A percentile compares a stretch with the other conserved stretches of the same genome.
Evolutionary conservation across 768 basidiomycete species (phyloP).

Genomic region (Mrakia blollopis): DNA sequence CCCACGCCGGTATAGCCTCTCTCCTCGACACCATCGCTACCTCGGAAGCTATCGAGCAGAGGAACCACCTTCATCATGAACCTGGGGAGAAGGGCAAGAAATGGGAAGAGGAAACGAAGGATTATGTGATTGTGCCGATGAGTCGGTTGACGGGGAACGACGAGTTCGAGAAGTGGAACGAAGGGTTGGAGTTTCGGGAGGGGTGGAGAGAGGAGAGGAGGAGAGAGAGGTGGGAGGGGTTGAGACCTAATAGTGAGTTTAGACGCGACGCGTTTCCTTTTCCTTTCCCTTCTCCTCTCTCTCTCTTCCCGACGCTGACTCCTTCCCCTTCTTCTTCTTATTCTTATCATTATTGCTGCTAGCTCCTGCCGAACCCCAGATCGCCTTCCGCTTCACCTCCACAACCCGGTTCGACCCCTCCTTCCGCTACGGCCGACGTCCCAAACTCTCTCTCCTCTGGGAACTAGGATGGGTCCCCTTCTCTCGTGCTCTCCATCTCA

Average conservation of each 20-base stretch:
- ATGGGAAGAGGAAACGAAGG: constrained; percentile 33
- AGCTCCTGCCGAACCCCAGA: constrained; percentile 39
- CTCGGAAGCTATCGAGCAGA: constrained; percentile 32
- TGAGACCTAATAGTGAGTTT: background rate
- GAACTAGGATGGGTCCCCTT: constrained; percentile 40
- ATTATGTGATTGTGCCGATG: constrained; percentile 40
- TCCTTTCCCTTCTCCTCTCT: constrained; percentile 16
- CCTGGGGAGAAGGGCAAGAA: background rate
- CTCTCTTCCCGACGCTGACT: constrained; percentile 14
- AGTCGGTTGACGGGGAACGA: constrained; percentile 38
- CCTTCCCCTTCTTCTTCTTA: background rate
- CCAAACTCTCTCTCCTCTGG: constrained; percentile 42
- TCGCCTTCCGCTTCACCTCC: constrained; percentile 42
- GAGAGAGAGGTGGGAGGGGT: background rate
- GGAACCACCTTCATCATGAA: no score
- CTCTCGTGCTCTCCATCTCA: constrained; percentile 37
- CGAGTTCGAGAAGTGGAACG: constrained; percentile 34
- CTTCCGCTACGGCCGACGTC: constrained; percentile 41
- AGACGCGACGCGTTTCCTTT: background rate
- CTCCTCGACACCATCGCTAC: constrained; percentile 32
- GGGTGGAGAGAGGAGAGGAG: background rate
- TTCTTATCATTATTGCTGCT: no score
- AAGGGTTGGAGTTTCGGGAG: background rate
- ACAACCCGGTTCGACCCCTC: constrained; percentile 35
- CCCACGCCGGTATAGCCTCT: constrained; percentile 37